Evolutionary conservation across 208 protist species (phyloP).

Genomic region (Vickermania spadyakhi): DNA sequence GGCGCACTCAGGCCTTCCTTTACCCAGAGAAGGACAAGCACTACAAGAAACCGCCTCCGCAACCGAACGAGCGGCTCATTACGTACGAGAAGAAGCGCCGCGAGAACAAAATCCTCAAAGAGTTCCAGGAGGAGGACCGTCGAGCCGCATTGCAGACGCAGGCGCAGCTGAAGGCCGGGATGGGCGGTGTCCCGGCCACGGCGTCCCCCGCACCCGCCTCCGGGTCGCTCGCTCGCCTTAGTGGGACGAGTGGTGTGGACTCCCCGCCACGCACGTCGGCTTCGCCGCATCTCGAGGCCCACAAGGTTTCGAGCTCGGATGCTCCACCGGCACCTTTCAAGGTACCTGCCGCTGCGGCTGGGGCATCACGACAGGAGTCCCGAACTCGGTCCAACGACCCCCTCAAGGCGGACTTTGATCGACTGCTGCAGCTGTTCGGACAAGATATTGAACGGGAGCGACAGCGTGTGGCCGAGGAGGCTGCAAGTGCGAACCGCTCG

Average conservation of each 20-base stretch:
- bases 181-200: background rate
- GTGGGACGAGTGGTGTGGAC: background rate
- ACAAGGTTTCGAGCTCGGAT: background rate
- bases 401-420: slow-evolving; percentile 6
- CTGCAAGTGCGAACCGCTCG: background rate
- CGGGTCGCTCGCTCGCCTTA: no score
- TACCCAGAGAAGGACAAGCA: slow-evolving; percentile 16
- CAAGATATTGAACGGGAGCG: slow-evolving; percentile 7
- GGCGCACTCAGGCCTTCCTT: slow-evolving; percentile 31
- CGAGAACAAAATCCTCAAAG: background rate
- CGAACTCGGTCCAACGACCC: background rate
- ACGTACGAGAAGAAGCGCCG: slow-evolving; percentile 5
- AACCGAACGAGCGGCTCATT: slow-evolving; percentile 11
- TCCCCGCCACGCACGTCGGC: no score
- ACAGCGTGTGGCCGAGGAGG: background rate
- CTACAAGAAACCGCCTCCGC: slow-evolving; percentile 5
- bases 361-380: background rate
- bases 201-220: background rate
- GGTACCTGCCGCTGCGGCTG: background rate
- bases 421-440: slow-evolving; percentile 9
- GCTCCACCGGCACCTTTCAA: background rate
- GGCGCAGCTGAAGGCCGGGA: background rate
- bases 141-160: background rate
- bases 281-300: background rate
- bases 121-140: background rate